phyloP scores from a whole-genome alignment of 2,329 filamentous ascomycete species.

The Diaporthe nobilis region DNA sequence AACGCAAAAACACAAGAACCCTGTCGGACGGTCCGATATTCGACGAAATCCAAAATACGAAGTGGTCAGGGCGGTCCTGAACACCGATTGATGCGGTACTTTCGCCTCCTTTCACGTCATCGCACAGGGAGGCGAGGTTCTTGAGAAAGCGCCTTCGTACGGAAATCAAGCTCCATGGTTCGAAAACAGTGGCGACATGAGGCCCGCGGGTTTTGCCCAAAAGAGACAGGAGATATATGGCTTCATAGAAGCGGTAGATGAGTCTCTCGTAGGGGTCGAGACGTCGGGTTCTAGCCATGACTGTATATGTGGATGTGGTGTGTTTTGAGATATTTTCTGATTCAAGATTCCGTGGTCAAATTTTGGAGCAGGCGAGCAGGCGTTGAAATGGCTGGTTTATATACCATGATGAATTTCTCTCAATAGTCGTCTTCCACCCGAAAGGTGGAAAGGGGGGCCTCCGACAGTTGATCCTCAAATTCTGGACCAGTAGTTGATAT shows the following conservation, averaged over 20 bases:
- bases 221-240: constrained; percentile 51
- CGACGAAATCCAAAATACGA: constrained; percentile 60
- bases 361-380: background rate
- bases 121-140: constrained; percentile 61
- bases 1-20: constrained; percentile 50
- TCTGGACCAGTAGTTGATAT: background rate
- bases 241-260: constrained; percentile 55
- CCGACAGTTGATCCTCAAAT: background rate
- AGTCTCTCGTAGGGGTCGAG: constrained; percentile 15
- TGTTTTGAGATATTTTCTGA: background rate
- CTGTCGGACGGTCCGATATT: constrained; percentile 50
- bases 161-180: constrained; percentile 31
- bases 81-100: constrained; percentile 61
- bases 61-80: constrained; percentile 50
- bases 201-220: constrained; percentile 53
- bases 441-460: background rate
- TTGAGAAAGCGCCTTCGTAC: constrained; percentile 52
- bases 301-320: background rate
- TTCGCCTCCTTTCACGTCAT: constrained; percentile 60
- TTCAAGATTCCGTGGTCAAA: background rate
- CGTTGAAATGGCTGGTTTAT: background rate
- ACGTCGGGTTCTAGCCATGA: constrained; percentile 6
- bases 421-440: background rate
- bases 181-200: constrained; percentile 38
- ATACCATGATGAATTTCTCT: background rate